These are phyloP conservation scores for Suhomyces guaymorum DNA, from an alignment of 1,139 yeast species.

Conservation along the genomic window DNA sequence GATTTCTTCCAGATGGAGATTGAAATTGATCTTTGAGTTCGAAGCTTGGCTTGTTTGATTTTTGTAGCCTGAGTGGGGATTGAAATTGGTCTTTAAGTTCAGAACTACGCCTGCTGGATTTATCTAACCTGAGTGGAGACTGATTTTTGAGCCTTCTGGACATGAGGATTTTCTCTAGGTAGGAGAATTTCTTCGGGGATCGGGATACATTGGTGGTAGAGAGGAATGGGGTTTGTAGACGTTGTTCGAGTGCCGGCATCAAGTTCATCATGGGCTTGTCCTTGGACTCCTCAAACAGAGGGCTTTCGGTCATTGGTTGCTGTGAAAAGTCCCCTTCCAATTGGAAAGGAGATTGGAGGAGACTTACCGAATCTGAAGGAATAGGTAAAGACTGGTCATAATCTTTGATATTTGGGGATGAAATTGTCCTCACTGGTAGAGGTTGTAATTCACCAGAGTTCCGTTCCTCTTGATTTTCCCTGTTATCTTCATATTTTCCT, in stretches of 20 bases:
- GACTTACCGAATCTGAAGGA: constrained; percentile 18
- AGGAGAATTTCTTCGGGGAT: constrained; percentile 23
- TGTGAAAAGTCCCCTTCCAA: constrained; percentile 3
- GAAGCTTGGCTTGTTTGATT: too few species aligned
- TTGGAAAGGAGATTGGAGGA: constrained; percentile 16
- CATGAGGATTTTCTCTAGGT: constrained; percentile 32
- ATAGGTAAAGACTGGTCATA: constrained; percentile 31
- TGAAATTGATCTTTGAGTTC: too few species aligned
- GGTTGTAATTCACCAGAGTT: constrained; percentile 5
- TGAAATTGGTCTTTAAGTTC: too few species aligned
- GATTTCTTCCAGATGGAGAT: too few species aligned
- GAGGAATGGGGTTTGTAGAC: neutral
- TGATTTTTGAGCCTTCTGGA: constrained; percentile 15
- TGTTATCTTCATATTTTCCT: too few species aligned
- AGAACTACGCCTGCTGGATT: too few species aligned
- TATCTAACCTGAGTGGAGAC: too few species aligned
- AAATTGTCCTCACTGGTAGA: too few species aligned
- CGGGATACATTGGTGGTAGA: too few species aligned
- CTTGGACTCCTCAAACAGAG: constrained; percentile 7
- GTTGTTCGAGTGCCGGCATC: too few species aligned
- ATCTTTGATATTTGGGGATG: constrained; percentile 9
- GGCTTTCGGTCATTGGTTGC: neutral
- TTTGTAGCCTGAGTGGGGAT: too few species aligned
- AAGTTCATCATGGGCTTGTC: neutral
- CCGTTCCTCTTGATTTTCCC: constrained; percentile 5